Evolutionary conservation across 371 early-diverging fungal species (phyloP).

Genomic region (Mortierella sp.): DNA sequence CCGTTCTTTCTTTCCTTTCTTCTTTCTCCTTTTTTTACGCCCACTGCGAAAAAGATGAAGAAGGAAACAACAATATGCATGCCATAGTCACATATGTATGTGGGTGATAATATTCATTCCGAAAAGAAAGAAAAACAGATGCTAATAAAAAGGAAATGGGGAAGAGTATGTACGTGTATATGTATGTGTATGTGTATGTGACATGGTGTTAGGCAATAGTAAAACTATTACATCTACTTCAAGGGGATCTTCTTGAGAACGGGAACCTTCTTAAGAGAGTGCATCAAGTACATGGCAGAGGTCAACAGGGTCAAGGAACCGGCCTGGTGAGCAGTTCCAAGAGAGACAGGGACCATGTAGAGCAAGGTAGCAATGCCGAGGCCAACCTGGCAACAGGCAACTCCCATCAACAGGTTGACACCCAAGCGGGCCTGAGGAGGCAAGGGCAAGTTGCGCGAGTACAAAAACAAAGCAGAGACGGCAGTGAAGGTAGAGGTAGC

Average conservation of each 20-base stretch:
- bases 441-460: conserved; percentile 78
- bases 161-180: neutral
- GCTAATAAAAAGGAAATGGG: neutral
- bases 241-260: conserved; percentile 43
- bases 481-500: conserved; percentile 87
- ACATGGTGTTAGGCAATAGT: neutral
- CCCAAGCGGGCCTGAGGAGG: conserved; percentile 79
- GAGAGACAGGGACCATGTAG: conserved; percentile 92
- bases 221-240: conserved; percentile 16
- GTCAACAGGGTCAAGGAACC: conserved; percentile 93
- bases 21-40: neutral
- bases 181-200: neutral
- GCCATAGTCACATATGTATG: neutral
- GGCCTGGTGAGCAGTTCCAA: conserved; percentile 97
- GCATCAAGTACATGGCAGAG: conserved; percentile 84
- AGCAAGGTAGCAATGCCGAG: conserved; percentile 94
- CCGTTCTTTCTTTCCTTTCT: neutral
- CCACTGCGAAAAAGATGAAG: neutral
- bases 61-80: neutral
- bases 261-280: conserved; percentile 79
- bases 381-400: conserved; percentile 82
- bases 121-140: neutral
- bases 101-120: neutral
- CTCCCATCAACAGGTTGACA: conserved; percentile 80
- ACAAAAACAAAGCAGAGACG: conserved; percentile 79